Percentiles rank a stretch among this genome's conserved stretches.
Evolutionary conservation across 2,329 filamentous ascomycete species (phyloP).

Genomic region (Chrysoporthe cubensis): DNA sequence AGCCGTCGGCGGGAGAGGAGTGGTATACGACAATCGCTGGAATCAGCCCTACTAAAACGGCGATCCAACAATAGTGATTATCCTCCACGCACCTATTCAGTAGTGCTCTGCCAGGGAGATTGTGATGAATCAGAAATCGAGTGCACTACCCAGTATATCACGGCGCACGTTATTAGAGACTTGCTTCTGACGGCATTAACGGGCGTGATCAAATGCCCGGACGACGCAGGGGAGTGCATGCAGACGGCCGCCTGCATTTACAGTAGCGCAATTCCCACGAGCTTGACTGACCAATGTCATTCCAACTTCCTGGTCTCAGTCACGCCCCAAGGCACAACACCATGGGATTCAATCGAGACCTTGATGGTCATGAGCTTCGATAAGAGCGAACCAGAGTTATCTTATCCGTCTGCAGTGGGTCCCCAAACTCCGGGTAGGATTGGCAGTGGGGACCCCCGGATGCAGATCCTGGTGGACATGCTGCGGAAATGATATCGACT

Average conservation of each 20-base stretch:
- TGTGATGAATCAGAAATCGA: background rate
- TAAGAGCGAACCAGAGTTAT: background rate
- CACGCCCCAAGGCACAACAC: background rate
- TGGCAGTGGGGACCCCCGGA: slow-evolving; percentile 1
- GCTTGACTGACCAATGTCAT: background rate
- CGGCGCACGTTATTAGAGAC: slow-evolving; percentile 7
- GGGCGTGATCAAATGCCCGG: slow-evolving; percentile 6
- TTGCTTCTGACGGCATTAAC: slow-evolving; percentile 12
- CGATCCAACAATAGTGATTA: background rate
- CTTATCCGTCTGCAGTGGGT: background rate
- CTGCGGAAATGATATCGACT: background rate
- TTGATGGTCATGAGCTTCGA: background rate
- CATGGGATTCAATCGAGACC: background rate
- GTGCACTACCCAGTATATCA: background rate
- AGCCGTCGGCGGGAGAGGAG: background rate
- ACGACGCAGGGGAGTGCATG: background rate
- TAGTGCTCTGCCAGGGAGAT: background rate
- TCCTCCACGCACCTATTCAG: background rate
- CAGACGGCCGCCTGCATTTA: background rate
- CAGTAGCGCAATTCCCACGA: background rate
- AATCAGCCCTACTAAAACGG: background rate
- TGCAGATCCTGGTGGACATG: slow-evolving; percentile 17
- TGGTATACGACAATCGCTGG: background rate
- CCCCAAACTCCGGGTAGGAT: background rate
- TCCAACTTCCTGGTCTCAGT: background rate